Conservation (phyloP, 495 filamentous ascomycete genomes). For the Achaetomiella virescens region DNA sequence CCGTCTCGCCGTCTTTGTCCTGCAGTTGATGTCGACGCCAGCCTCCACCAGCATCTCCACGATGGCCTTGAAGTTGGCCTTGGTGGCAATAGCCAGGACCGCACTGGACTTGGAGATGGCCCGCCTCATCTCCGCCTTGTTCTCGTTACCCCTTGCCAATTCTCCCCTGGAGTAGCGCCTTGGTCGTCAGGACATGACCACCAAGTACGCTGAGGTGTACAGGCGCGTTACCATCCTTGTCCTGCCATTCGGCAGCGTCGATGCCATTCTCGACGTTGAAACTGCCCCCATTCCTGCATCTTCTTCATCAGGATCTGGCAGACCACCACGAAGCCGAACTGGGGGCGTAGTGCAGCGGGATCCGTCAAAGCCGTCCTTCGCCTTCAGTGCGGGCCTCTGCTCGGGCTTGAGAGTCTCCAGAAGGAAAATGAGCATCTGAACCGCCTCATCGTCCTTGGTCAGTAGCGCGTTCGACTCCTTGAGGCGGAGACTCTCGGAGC, state of each 20-base stretch:
- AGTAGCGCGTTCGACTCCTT: constrained; percentile 52
- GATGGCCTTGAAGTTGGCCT: constrained; percentile 74
- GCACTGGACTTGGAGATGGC: constrained; percentile 77
- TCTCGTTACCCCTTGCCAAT: constrained; percentile 56
- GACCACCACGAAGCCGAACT: constrained; percentile 84
- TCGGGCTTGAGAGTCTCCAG: constrained; percentile 61
- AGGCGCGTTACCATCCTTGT: constrained; percentile 85
- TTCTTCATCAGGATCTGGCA: constrained; percentile 81
- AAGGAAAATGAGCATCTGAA: constrained; percentile 66
- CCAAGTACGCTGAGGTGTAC: constrained; percentile 88
- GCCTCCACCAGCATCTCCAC: constrained; percentile 83
- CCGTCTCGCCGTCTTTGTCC: constrained; percentile 87
- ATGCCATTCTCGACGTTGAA: constrained; percentile 78
- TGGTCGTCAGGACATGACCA: constrained; percentile 80
- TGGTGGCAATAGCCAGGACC: constrained; percentile 80
- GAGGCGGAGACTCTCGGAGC: constrained; percentile 33
- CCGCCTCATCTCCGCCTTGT: constrained; percentile 57
- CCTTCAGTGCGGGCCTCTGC: constrained; percentile 62
- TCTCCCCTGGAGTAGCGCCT: constrained; percentile 73
- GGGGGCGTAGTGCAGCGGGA: constrained; percentile 89
- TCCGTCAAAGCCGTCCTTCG: constrained; percentile 75
- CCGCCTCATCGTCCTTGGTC: constrained; percentile 63
- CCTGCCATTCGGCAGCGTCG: constrained; percentile 80
- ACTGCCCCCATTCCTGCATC: constrained; percentile 84
- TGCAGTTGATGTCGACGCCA: constrained; percentile 92